Percentiles rank a stretch among this genome's conserved stretches.
Evolutionary conservation across 169 alveolate species (phyloP).

Genomic region (Plasmodium relictum): DNA sequence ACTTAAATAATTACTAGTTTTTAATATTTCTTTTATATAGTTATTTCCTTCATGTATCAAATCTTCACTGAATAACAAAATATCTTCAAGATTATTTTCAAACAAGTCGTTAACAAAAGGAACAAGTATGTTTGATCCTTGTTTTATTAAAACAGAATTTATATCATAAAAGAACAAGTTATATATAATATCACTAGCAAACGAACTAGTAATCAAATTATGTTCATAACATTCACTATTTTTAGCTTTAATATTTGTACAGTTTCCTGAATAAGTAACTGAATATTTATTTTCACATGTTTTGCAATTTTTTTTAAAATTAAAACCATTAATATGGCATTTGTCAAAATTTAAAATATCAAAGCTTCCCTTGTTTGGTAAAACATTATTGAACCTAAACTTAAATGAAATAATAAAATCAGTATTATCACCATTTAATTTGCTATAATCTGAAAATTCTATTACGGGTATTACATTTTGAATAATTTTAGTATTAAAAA

Average conservation of each 20-base stretch:
- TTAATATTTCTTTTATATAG: constrained; percentile 24
- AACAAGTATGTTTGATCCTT: constrained; percentile 45
- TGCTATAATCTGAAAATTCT: constrained; percentile 41
- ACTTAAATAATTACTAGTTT: constrained; percentile 46
- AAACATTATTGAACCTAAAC: neutral
- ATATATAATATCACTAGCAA: constrained; percentile 9
- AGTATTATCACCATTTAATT: constrained; percentile 8
- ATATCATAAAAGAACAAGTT: constrained; percentile 24
- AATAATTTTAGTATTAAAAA: constrained; percentile 29
- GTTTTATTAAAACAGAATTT: constrained; percentile 37
- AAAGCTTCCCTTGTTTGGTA: constrained; percentile 13
- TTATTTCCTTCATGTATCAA: constrained; percentile 42
- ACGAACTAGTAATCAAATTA: constrained; percentile 33
- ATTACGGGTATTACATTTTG: constrained; percentile 73
- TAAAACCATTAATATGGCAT: constrained; percentile 17
- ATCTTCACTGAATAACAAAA: constrained; percentile 44
- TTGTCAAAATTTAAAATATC: constrained; percentile 6
- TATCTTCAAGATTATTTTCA: constrained; percentile 61
- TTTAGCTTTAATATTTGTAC: constrained; percentile 54
- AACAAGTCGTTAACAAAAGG: constrained; percentile 65
- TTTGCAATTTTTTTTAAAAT: constrained; percentile 14
- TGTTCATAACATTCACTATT: constrained; percentile 20
- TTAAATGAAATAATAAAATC: constrained; percentile 40
- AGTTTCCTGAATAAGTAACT: constrained; percentile 63
- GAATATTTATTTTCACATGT: constrained; percentile 60